Evolutionary conservation across 495 filamentous ascomycete species (phyloP), one percentile per base, ranked within the genome.

Genomic region (Aspergillus bridgeri): DNA sequence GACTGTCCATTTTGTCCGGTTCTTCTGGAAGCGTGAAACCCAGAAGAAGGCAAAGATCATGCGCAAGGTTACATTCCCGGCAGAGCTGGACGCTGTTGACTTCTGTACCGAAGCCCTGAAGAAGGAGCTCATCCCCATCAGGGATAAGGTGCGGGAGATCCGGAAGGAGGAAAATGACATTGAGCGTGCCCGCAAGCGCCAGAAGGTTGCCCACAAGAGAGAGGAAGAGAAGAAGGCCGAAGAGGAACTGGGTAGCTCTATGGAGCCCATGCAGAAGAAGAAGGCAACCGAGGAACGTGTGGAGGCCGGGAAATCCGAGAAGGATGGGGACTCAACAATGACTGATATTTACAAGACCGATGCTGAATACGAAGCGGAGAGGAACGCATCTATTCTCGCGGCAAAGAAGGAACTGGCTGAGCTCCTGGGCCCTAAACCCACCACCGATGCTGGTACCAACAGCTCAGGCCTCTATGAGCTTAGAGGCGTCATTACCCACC

Each of bases 1-100:
- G 25, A 93, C 94, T 15, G 92, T 98, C 5, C 94, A 98, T 68
- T 96, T 98, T 68, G 89, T 98, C 58, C 91, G 94, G 58, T 98
- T 98, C 76, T 96, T 90, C 78, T 98, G 95, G 95, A 92, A 95
- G 69, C 82, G 87, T 19, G 89, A 92, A 56, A 89, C 89, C 7
- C 86, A 93, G 69, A 98, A 98, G 81, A 98, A 98, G 78, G 91
- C 92, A 54, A 98, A 98, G 83, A 98, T 98, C 66, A 92, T 98
- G 92, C 89, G 92, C 63, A 98, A 97, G 72, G 94, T 98, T 46
- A 91, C 90, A 0, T 98, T 98, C 71, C 93, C 92, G 18, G 83
- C 86, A 48, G 95, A 98, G 72, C 77, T 98, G 22, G 94, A 98
- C 69, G 86, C 87, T 4, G 89, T 96, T 9, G 94, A 98, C 65